phyloP scores from a whole-genome alignment of 2,329 filamentous ascomycete species.

The Trichoderma breve region DNA sequence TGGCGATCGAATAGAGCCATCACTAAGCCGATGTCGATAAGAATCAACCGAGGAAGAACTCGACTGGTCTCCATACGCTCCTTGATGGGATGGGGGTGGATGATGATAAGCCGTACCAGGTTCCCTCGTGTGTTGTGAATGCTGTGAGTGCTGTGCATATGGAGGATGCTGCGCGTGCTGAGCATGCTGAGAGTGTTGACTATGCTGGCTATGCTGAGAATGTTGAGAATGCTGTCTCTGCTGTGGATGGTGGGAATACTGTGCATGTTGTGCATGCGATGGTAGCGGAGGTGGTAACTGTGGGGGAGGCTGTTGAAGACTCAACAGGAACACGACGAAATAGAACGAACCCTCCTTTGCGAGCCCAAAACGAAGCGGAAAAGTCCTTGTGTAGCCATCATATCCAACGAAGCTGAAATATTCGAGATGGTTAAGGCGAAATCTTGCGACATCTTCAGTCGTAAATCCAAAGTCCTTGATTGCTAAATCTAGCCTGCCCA shows the following conservation, averaged over 20 bases:
- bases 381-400: constrained; percentile 52
- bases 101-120: constrained; percentile 43
- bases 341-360: constrained; percentile 62
- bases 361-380: constrained; percentile 53
- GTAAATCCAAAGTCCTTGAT: constrained; percentile 55
- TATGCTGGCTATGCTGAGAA: not conserved
- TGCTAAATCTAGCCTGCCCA: constrained; percentile 53
- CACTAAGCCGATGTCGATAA: constrained; percentile 41
- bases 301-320: constrained; percentile 36
- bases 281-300: constrained; percentile 36
- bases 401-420: constrained; percentile 52
- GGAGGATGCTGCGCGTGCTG: constrained; percentile 24
- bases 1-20: constrained; percentile 32
- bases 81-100: constrained; percentile 31
- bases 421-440: constrained; percentile 53
- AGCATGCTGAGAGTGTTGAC: constrained; percentile 26
- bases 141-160: not conserved
- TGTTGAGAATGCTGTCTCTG: not conserved
- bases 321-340: constrained; percentile 56
- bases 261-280: not conserved
- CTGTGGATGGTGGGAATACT: constrained; percentile 22
- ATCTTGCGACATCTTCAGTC: constrained; percentile 51
- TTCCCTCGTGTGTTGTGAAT: constrained; percentile 37
- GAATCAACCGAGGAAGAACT: constrained; percentile 49
- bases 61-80: constrained; percentile 43